phyloP scores from a whole-genome alignment of 495 filamentous ascomycete genomes.

The Chaetomium tenue region DNA sequence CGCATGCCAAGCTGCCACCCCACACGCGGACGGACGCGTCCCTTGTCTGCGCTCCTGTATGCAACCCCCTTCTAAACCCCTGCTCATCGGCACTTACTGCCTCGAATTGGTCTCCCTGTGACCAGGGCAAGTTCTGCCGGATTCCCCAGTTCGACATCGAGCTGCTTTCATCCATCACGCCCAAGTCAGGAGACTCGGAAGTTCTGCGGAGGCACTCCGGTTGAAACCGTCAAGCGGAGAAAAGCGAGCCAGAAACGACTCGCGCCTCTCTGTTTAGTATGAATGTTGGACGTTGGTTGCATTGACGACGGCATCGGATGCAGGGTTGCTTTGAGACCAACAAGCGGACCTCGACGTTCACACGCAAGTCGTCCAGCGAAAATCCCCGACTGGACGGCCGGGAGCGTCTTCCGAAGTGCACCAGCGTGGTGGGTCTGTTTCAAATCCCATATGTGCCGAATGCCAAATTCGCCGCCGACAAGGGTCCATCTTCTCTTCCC shows the following conservation, averaged over 20 bases:
- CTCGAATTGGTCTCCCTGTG: neutral
- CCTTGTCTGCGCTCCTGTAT: constrained; percentile 1
- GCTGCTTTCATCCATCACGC: neutral
- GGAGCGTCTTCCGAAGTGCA: constrained; percentile 13
- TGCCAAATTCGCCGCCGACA: constrained; percentile 20
- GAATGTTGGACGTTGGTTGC: neutral
- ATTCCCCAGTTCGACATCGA: neutral
- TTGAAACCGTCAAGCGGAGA: too few species aligned
- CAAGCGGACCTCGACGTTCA: neutral
- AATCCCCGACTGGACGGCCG: constrained; percentile 20
- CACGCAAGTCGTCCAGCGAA: neutral
- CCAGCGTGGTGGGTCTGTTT: constrained; percentile 28
- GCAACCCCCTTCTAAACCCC: neutral
- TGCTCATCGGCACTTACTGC: neutral
- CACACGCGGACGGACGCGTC: neutral
- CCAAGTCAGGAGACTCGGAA: too few species aligned
- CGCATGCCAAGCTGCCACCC: neutral
- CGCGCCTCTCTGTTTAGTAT: neutral
- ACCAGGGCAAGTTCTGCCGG: constrained; percentile 13
- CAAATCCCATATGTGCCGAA: constrained; percentile 1
- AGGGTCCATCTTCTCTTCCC: neutral
- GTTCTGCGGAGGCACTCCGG: too few species aligned
- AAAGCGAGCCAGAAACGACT: too few species aligned
- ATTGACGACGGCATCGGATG: neutral
- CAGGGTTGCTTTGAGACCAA: neutral